Conservation (phyloP, 768 basidiomycete genomes). For the Lactarius pseudohatsudake region DNA sequence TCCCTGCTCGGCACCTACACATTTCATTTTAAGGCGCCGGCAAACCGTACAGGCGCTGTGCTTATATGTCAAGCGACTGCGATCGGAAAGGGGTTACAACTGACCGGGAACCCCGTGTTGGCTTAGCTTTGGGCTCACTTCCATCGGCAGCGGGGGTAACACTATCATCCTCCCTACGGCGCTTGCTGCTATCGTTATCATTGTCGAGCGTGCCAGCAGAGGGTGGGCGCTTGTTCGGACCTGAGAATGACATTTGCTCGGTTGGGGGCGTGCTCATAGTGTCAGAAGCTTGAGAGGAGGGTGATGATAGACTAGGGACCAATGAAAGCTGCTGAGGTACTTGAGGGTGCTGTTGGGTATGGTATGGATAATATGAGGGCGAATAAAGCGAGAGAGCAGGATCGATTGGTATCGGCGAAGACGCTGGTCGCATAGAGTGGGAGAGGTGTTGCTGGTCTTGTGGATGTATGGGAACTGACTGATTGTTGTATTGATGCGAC, state of each 20-base stretch:
- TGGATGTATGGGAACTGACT: conserved; percentile 43
- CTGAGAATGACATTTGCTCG: conserved; percentile 54
- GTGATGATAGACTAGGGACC: conserved; percentile 65
- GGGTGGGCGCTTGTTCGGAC: conserved; percentile 29
- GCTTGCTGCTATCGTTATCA: conserved; percentile 42
- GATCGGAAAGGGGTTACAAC: conserved; percentile 7
- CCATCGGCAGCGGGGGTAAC: conserved; percentile 50
- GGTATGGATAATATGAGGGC: conserved; percentile 53
- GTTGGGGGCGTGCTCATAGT: conserved; percentile 71
- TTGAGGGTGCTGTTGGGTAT: conserved; percentile 49
- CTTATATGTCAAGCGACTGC: conserved; percentile 26
- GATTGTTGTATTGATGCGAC: conserved; percentile 36
- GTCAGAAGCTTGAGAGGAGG: conserved; percentile 79
- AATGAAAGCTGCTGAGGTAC: conserved; percentile 52
- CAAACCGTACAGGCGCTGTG: conserved; percentile 88
- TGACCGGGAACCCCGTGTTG: conserved; percentile 83
- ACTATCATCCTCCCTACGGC: conserved; percentile 56
- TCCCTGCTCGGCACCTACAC: conserved; percentile 86
- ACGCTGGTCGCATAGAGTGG: conserved; percentile 54
- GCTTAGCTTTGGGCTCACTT: conserved; percentile 70
- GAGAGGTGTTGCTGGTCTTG: conserved; percentile 33
- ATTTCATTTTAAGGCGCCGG: conserved; percentile 91
- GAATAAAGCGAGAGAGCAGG: conserved; percentile 71
- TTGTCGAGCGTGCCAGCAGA: conserved; percentile 48
- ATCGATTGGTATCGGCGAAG: conserved; percentile 66